phyloP scores from a whole-genome alignment of 202 grass and related monocot species.

The Cymbopogon flexuosus region DNA sequence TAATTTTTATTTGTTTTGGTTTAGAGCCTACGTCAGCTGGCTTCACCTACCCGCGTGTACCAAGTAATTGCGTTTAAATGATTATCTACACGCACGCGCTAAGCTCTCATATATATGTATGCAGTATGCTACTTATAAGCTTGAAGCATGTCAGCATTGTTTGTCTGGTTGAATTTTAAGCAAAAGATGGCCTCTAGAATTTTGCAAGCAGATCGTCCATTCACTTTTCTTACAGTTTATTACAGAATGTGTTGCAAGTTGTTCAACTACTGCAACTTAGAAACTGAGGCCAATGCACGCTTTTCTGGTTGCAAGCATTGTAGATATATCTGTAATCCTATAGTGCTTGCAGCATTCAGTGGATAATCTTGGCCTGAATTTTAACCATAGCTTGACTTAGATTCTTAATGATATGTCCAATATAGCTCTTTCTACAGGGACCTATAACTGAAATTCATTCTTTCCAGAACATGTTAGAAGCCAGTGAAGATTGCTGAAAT shows the following conservation, averaged over 20 bases:
- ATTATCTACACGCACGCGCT: background rate
- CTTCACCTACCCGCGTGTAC: slow-evolving; percentile 20
- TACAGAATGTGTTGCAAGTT: background rate
- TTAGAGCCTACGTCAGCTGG: background rate
- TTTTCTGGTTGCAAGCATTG: background rate
- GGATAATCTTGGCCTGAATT: background rate
- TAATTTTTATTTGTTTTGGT: slow-evolving; percentile 11
- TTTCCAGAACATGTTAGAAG: slow-evolving; percentile 35
- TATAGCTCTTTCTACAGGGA: slow-evolving; percentile 14
- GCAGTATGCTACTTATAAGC: background rate
- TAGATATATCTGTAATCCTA: background rate
- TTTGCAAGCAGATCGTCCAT: background rate
- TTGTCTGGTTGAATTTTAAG: background rate
- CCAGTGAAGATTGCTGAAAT: slow-evolving; percentile 13
- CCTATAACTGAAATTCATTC: slow-evolving; percentile 1
- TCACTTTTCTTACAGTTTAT: background rate
- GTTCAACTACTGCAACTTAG: background rate
- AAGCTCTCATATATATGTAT: background rate
- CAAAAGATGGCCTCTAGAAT: background rate
- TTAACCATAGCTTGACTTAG: background rate
- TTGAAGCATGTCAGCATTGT: background rate
- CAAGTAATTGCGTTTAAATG: background rate
- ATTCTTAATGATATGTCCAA: background rate
- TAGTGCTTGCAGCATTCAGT: background rate
- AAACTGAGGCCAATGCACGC: background rate